Base-by-base conservation (phyloP, 139 green algal genomes). In the Penium margaritaceum region DNA sequence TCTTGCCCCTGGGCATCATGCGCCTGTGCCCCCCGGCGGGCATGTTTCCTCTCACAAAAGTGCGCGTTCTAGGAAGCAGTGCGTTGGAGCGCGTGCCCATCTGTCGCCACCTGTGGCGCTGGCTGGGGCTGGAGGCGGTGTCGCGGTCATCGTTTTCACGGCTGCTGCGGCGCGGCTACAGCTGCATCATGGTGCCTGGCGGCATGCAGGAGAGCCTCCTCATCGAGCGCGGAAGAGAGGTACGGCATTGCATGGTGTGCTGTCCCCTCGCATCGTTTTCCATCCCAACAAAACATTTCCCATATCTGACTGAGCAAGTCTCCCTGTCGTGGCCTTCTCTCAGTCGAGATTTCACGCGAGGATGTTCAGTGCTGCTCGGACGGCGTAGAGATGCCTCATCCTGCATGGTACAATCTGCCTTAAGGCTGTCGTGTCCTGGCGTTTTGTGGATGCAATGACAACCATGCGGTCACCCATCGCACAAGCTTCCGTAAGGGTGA, bases 1-100 rank as follows among this genome's bases (percentile, higher is more conserved):
- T 76, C 6, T 19, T 76, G 60, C 58, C 69, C 5, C 7, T 76
- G 12, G 63, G 69, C 12, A n/a, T 37, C 5, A 5, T 74, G 7
- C 14, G 24, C 41, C 15, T 72, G 15, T 47, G 44, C 41, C 24
- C 67, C 30, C 54, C 15, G 7, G 27, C 17, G 5, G 62, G 51
- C 14, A 19, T n/a, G n/a, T n/a, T n/a, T n/a, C n/a, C n/a, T n/a
- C n/a, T n/a, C n/a, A n/a, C n/a, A n/a, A n/a, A n/a, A n/a, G 7
- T 66, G 5, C 27, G 55, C 5, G 75, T 32, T 4, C 15, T 76
- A 5, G 54, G 17, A 63, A 60, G 32, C 68, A 27, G 4, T 5
- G 43, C 29, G 9, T 33, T 78, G 5, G 6, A 39, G 14, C 32
- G 44, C 29, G 47, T 60, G 2, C 47, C 47, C 19, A 33, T 60